Conservation (phyloP, 2,329 filamentous ascomycete genomes). For the Fusarium nematophilum region DNA sequence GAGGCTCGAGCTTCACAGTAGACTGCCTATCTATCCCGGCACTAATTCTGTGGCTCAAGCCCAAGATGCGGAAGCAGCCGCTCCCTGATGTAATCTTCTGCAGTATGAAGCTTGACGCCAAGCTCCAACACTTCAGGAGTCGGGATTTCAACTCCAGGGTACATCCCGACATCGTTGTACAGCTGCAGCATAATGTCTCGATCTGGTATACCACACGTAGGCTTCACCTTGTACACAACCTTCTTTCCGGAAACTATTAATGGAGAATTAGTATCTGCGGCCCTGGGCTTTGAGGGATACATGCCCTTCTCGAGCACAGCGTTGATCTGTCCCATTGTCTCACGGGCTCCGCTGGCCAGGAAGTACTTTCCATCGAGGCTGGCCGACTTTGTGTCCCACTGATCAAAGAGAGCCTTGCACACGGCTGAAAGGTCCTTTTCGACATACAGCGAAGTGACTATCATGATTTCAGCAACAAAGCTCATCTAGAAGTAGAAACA, state of each 20-base stretch:
- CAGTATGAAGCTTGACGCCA: conserved; percentile 15
- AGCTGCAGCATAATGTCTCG: conserved; percentile 25
- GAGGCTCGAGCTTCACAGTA: too few relatives aligned
- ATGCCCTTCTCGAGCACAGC: conserved; percentile 14
- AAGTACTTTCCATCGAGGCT: conserved; percentile 22
- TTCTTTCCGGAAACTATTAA: conserved; percentile 22
- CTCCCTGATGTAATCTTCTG: conserved; percentile 18
- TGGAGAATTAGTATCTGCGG: neutral
- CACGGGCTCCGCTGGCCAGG: conserved; percentile 22
- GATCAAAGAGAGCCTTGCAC: conserved; percentile 21
- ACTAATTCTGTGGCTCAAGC: neutral
- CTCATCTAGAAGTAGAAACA: neutral
- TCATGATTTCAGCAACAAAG: neutral
- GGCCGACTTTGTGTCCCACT: conserved; percentile 17
- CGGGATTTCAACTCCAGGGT: conserved; percentile 17
- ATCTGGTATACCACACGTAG: conserved; percentile 24
- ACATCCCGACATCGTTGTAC: conserved; percentile 27
- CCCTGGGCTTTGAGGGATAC: neutral
- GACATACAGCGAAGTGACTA: conserved; percentile 27
- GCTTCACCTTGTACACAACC: conserved; percentile 22
- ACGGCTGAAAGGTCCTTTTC: conserved; percentile 24
- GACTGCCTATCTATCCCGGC: too few relatives aligned
- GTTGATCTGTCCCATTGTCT: conserved; percentile 28
- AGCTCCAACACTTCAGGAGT: conserved; percentile 15
- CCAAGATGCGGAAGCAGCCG: conserved; percentile 17